Conservation (phyloP, 768 basidiomycete species). For the Auricularia cornea region DNA sequence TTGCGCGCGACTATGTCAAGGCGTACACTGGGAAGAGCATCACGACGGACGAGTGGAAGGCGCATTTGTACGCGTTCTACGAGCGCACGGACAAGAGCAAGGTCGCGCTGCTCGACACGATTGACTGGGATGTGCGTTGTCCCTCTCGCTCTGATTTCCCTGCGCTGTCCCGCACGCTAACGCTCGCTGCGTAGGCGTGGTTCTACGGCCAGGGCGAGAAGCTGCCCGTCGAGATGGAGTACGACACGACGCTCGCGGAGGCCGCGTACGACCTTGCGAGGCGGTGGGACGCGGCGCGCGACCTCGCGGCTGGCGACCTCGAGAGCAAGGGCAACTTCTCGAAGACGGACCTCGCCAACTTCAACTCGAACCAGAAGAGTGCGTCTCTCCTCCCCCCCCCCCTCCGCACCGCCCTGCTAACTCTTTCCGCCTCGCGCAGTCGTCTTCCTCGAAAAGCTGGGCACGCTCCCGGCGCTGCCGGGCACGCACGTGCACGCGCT, state of each 20-base stretch:
- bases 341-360: slow-evolving; percentile 47
- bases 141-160: not conserved
- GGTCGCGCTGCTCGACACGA: slow-evolving; percentile 51
- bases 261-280: slow-evolving; percentile 64
- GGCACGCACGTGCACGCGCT: slow-evolving; percentile 50
- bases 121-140: slow-evolving; percentile 68
- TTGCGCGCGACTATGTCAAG: slow-evolving; percentile 71
- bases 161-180: not conserved
- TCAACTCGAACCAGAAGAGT: slow-evolving; percentile 76
- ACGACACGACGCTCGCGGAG: slow-evolving; percentile 63
- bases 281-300: slow-evolving; percentile 62
- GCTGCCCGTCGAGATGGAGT: slow-evolving; percentile 67
- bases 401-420: not conserved
- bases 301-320: slow-evolving; percentile 32
- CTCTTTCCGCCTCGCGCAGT: slow-evolving; percentile 31
- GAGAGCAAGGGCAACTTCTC: slow-evolving; percentile 34
- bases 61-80: slow-evolving; percentile 68
- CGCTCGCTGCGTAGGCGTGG: slow-evolving; percentile 48
- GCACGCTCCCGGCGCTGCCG: slow-evolving; percentile 55
- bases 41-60: slow-evolving; percentile 76
- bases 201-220: slow-evolving; percentile 68
- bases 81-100: slow-evolving; percentile 51
- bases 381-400: slow-evolving; percentile 12
- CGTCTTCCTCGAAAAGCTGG: slow-evolving; percentile 76
- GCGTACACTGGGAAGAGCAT: slow-evolving; percentile 80